phyloP scores from a whole-genome alignment of 2,329 filamentous ascomycete genomes.

The Aspergillus quadricinctus region DNA sequence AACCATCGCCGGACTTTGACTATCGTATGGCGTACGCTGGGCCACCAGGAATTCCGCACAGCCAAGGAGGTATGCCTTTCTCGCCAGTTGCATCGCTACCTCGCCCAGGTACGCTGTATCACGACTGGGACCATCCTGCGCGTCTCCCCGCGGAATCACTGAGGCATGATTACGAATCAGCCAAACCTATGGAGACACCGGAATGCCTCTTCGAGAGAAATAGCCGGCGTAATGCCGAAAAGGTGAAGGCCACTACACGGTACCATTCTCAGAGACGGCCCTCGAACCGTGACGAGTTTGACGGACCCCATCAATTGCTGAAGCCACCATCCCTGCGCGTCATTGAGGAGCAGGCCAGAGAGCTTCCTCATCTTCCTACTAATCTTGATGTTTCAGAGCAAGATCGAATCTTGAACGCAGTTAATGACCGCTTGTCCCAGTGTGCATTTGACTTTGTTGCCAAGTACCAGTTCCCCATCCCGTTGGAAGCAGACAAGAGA shows the following conservation, averaged over 20 bases:
- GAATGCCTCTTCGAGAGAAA: slow-evolving; percentile 36
- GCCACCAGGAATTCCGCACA: slow-evolving; percentile 24
- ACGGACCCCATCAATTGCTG: slow-evolving; percentile 78
- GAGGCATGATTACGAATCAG: slow-evolving; percentile 30
- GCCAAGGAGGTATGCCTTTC: slow-evolving; percentile 26
- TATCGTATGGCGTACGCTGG: slow-evolving; percentile 27
- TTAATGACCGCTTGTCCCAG: slow-evolving; percentile 79
- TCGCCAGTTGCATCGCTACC: slow-evolving; percentile 28
- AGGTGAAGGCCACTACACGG: slow-evolving; percentile 27
- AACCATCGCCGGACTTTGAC: slow-evolving; percentile 28
- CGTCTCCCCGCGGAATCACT: slow-evolving; percentile 28
- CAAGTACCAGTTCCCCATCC: slow-evolving; percentile 86
- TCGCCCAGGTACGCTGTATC: slow-evolving; percentile 26
- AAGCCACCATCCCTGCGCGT: slow-evolving; percentile 67
- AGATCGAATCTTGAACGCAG: slow-evolving; percentile 71
- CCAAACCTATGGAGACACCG: slow-evolving; percentile 28
- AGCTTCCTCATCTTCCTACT: slow-evolving; percentile 76
- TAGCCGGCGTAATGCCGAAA: slow-evolving; percentile 30
- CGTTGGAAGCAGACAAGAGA: slow-evolving; percentile 75
- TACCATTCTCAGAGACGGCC: slow-evolving; percentile 59
- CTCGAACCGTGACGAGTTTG: slow-evolving; percentile 83
- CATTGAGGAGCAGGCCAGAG: slow-evolving; percentile 71
- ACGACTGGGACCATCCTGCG: slow-evolving; percentile 31
- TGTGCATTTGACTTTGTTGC: slow-evolving; percentile 88
- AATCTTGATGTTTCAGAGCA: slow-evolving; percentile 80